phyloP scores from a whole-genome alignment of 2,329 filamentous ascomycete species.

The Erysiphe neolycopersici region DNA sequence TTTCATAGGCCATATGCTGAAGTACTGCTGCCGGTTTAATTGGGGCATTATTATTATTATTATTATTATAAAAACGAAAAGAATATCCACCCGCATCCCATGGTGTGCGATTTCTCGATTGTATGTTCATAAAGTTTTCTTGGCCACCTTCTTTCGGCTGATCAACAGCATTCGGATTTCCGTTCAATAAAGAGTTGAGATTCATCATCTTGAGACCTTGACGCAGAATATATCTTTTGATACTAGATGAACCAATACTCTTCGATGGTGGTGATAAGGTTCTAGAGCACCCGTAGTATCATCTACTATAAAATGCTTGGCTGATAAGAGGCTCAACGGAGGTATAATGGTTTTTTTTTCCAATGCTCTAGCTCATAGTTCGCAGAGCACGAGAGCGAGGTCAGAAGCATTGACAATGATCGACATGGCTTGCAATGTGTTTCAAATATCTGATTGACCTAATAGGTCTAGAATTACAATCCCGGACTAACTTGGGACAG shows the following conservation, averaged over 20 bases:
- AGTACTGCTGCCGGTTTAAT: conserved; percentile 4
- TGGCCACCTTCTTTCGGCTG: conserved; percentile 6
- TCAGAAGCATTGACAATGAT: background rate
- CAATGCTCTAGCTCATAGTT: background rate
- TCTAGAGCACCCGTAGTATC: background rate
- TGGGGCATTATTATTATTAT: conserved; percentile 5
- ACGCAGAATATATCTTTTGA: background rate
- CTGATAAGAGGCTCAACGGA: background rate
- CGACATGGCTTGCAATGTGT: conserved; percentile 2
- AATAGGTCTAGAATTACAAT: conserved; percentile 2
- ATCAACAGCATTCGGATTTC: conserved; percentile 8
- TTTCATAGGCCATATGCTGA: conserved; percentile 4
- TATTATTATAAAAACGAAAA: conserved; percentile 11
- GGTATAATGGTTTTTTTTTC: background rate
- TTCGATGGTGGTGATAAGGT: too few relatives aligned
- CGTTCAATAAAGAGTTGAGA: conserved; percentile 13
- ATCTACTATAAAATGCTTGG: too few relatives aligned
- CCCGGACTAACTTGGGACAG: background rate
- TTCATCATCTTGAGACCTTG: conserved; percentile 9
- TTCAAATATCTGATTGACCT: conserved; percentile 9
- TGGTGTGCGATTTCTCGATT: conserved; percentile 12
- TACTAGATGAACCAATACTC: background rate
- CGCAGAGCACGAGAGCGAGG: background rate
- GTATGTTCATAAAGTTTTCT: conserved; percentile 3
- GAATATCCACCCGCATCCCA: conserved; percentile 15